phyloP scores from a whole-genome alignment of 768 basidiomycete genomes.

The Lyophyllum shimeji region DNA sequence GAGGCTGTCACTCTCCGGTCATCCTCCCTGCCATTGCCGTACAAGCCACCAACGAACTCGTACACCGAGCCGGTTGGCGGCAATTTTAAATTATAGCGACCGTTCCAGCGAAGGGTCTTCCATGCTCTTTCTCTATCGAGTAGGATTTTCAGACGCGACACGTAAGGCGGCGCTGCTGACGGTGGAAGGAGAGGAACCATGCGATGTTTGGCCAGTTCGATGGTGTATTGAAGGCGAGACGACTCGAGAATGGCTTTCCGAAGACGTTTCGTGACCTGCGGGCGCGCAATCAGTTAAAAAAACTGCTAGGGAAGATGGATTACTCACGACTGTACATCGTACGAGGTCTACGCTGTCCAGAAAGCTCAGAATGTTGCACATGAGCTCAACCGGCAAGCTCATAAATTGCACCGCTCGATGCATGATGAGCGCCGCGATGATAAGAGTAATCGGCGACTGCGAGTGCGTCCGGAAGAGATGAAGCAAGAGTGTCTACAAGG shows the following conservation, averaged over 20 bases:
- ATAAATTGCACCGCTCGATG: constrained; percentile 19
- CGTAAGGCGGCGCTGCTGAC: constrained; percentile 30
- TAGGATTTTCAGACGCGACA: constrained; percentile 40
- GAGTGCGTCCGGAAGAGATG: neutral
- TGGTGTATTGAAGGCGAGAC: constrained; percentile 46
- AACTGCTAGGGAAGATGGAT: neutral
- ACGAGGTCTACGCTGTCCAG: constrained; percentile 36
- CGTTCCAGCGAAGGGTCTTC: constrained; percentile 42
- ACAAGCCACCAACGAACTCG: constrained; percentile 50
- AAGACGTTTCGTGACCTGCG: constrained; percentile 40
- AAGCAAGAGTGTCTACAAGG: neutral
- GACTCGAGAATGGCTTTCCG: constrained; percentile 37
- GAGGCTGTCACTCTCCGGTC: constrained; percentile 38
- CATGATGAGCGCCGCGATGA: neutral
- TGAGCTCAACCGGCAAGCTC: constrained; percentile 37
- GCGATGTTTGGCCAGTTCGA: constrained; percentile 47
- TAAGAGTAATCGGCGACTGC: neutral
- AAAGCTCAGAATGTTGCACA: constrained; percentile 34
- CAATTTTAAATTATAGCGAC: constrained; percentile 34
- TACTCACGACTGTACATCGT: constrained; percentile 28
- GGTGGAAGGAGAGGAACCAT: constrained; percentile 38
- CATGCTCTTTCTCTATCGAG: constrained; percentile 46
- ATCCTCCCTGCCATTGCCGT: constrained; percentile 49
- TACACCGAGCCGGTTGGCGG: constrained; percentile 49
- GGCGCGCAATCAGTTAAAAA: neutral